phyloP scores from a whole-genome alignment of 2,329 filamentous ascomycete species.

The Colletotrichum godetiae region DNA sequence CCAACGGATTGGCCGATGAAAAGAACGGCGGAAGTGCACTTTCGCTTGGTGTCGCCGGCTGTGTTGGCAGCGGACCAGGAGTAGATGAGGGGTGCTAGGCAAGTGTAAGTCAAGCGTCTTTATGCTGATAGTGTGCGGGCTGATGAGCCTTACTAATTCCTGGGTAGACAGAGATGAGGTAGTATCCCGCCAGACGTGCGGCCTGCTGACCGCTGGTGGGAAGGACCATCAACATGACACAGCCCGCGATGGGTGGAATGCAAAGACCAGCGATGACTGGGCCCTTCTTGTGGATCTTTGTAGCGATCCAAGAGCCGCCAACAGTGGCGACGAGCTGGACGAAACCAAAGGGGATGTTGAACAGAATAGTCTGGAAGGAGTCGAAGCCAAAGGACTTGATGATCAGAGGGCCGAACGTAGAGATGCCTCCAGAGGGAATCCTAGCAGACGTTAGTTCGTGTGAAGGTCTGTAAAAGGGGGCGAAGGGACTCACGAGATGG shows the following conservation, averaged over 20 bases:
- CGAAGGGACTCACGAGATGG: slow-evolving; percentile 57
- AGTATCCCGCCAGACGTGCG: slow-evolving; percentile 66
- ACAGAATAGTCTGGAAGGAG: slow-evolving; percentile 66
- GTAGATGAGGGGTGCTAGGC: slow-evolving; percentile 63
- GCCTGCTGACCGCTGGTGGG: slow-evolving; percentile 58
- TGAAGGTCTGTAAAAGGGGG: neutral
- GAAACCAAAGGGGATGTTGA: slow-evolving; percentile 70
- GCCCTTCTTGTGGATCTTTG: slow-evolving; percentile 64
- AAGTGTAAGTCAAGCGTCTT: neutral
- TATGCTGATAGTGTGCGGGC: neutral
- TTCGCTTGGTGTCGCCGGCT: slow-evolving; percentile 75
- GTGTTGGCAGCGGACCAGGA: slow-evolving; percentile 69
- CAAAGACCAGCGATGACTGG: slow-evolving; percentile 65
- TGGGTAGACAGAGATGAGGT: slow-evolving; percentile 69
- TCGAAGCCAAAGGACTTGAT: slow-evolving; percentile 68
- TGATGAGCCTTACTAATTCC: slow-evolving; percentile 45
- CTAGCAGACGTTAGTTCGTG: slow-evolving; percentile 29
- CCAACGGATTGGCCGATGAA: slow-evolving; percentile 72
- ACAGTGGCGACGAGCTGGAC: slow-evolving; percentile 71
- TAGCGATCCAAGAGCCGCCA: slow-evolving; percentile 66
- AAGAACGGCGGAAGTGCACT: slow-evolving; percentile 67
- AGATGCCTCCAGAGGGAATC: slow-evolving; percentile 67
- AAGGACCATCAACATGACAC: slow-evolving; percentile 63
- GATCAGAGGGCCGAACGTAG: slow-evolving; percentile 69
- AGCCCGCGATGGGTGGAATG: slow-evolving; percentile 67